phyloP scores from a whole-genome alignment of 495 filamentous ascomycete genomes.

The Penicillium macrosclerotiorum region DNA sequence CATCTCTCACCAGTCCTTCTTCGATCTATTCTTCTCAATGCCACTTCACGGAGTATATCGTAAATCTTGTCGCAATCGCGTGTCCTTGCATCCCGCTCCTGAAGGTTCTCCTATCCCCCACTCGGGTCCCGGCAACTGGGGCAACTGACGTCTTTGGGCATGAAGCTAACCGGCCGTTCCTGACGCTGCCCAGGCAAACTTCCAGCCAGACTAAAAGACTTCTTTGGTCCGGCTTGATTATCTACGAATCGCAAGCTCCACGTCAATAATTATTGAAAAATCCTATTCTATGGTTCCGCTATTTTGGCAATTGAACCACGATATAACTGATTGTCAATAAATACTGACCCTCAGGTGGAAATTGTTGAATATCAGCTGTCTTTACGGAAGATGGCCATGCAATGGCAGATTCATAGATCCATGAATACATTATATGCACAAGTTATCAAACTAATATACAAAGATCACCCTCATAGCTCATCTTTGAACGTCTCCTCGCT shows the following conservation, averaged over 20 bases:
- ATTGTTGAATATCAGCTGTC: background rate
- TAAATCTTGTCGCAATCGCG: background rate
- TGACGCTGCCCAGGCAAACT: background rate
- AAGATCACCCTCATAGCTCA: slow-evolving; percentile 47
- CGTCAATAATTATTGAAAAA: too few relatives aligned
- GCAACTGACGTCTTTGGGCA: slow-evolving; percentile 29
- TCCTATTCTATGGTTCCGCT: too few relatives aligned
- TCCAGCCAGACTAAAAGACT: too few relatives aligned
- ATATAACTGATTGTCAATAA: background rate
- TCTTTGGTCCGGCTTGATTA: too few relatives aligned
- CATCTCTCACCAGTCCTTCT: background rate
- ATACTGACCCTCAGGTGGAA: background rate
- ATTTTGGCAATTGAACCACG: too few relatives aligned
- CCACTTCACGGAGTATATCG: too few relatives aligned
- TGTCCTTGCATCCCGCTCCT: slow-evolving; percentile 5
- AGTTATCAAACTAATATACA: too few relatives aligned
- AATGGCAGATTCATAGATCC: too few relatives aligned
- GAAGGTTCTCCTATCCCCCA: slow-evolving; percentile 23
- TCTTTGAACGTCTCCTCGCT: slow-evolving; percentile 56
- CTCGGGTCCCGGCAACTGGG: slow-evolving; percentile 21
- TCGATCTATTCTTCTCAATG: background rate
- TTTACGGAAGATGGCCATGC: too few relatives aligned
- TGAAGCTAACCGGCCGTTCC: slow-evolving; percentile 26
- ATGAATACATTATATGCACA: too few relatives aligned
- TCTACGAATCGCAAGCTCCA: too few relatives aligned